Conservation (phyloP, 352 stramenopile species). For the Albugo candida region DNA sequence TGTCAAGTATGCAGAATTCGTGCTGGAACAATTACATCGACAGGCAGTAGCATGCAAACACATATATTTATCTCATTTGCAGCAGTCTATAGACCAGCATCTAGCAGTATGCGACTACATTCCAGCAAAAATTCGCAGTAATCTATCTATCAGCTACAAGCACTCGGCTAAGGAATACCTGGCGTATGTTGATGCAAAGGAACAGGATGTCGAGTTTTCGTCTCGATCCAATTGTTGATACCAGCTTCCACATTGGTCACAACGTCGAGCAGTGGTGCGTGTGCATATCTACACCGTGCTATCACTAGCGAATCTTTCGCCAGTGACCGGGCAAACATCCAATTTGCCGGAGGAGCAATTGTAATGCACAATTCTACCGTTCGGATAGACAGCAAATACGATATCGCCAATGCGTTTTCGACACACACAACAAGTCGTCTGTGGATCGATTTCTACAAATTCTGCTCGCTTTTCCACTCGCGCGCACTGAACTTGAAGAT, state of each 20-base stretch:
- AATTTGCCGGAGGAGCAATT: conserved; percentile 76
- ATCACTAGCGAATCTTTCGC: conserved; percentile 44
- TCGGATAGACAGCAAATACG: conserved; percentile 75
- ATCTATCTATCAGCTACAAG: background rate
- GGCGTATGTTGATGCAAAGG: too few species aligned
- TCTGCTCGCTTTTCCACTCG: conserved; percentile 59
- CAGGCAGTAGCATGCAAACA: conserved; percentile 26
- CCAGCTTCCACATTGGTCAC: background rate
- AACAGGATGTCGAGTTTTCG: background rate
- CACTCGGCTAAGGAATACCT: background rate
- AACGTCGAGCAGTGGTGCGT: background rate
- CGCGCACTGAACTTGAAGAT: conserved; percentile 75
- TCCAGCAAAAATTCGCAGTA: conserved; percentile 22
- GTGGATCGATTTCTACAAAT: conserved; percentile 65
- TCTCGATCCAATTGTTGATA: background rate
- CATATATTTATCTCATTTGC: conserved; percentile 34
- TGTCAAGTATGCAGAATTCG: conserved; percentile 41
- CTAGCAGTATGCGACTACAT: conserved; percentile 48
- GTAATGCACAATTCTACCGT: conserved; percentile 74
- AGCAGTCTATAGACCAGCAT: conserved; percentile 51
- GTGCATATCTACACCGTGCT: background rate
- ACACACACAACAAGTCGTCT: conserved; percentile 57
- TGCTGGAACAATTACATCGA: conserved; percentile 19
- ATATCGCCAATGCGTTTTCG: conserved; percentile 79
- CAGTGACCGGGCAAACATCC: conserved; percentile 60